A percentile compares a stretch with the other conserved stretches of the same genome.
These are phyloP conservation scores for Mycena sanguinolenta DNA, from an alignment of 768 basidiomycete species.

Conservation along the genomic window DNA sequence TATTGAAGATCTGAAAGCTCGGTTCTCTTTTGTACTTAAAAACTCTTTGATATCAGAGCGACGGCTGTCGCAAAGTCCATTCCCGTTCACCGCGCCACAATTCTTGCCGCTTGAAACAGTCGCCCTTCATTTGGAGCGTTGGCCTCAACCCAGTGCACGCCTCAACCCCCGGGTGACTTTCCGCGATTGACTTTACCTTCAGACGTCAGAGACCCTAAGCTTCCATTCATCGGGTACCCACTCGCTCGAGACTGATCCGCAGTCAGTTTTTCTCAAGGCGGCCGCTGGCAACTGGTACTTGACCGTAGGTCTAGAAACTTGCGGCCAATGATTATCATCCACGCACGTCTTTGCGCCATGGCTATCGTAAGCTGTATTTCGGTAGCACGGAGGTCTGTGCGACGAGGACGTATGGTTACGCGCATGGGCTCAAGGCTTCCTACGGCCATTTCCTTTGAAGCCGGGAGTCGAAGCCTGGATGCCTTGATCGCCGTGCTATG, in stretches of 20 bases:
- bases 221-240: conserved; percentile 21
- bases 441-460: conserved; percentile 23
- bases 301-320: neutral
- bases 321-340: conserved; percentile 7
- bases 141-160: neutral
- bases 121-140: conserved; percentile 19
- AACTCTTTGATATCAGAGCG: conserved; percentile 6
- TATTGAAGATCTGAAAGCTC: conserved; percentile 1
- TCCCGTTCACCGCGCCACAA: conserved; percentile 20
- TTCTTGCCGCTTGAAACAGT: conserved; percentile 9
- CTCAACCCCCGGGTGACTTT: neutral
- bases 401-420: conserved; percentile 1
- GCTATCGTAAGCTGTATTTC: neutral
- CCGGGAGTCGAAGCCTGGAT: conserved; percentile 20
- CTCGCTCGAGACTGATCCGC: conserved; percentile 11
- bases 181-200: conserved; percentile 6
- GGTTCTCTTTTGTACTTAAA: neutral
- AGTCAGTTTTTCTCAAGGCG: conserved; percentile 22
- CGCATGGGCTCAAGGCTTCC: neutral
- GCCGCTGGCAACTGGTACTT: conserved; percentile 17
- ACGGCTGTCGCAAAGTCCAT: neutral
- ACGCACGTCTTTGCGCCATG: neutral
- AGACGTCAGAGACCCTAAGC: conserved; percentile 13
- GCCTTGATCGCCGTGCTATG: conserved; percentile 27
- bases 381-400: neutral